Evolutionary conservation across 495 filamentous ascomycete species (phyloP), one percentile per base, ranked within the genome.

Genomic region (Podospora fimiseda): DNA sequence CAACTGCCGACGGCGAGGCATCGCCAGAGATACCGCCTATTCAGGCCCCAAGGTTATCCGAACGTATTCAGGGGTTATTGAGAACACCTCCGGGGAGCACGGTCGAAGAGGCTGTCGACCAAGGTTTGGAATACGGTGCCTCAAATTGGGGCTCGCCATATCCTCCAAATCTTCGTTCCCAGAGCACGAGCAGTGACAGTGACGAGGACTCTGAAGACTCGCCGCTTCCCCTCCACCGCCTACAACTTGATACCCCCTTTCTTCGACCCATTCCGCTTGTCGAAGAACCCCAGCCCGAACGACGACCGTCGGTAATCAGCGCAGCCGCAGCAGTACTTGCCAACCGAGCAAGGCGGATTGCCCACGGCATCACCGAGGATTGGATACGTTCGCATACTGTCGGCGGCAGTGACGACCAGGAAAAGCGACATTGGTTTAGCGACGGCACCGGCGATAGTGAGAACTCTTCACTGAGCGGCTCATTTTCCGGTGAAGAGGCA

Each of bases 111-210:
- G 18, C 9, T 11, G 4, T 9, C 13, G 51, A 59, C 22, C 65
- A 68, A 58, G 62, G 51, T 14, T 58, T 55, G 13, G 56, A 62
- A 54, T 83, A 82, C 68, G 84, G 81, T 55, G 83, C 82, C 24
- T 82, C 82, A 19, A 81, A 78, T 60, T 88, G 85, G 85, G 86
- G 86, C 9, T 89, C 86, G 11, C 85, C 86, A 50, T 88, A 88
- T 70, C 81, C 78, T 33, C 70, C 74, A 47, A 75, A 70, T 20
- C 68, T 72, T 62, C 80, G 68, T 60, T 70, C 57, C 60, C 65
- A 72, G 56, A 77, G 74, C 56, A 62, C 77, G 62, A 70, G 76
- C 71, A 75, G 61, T 63, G 67, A 72, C 52, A 76, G 74, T 68
- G 74, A 73, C 65, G 71, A 79, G 62, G 59, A 65, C 36, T 73